Conservation (phyloP, 345 rosid genomes). For the Conringia planisiliqua region DNA sequence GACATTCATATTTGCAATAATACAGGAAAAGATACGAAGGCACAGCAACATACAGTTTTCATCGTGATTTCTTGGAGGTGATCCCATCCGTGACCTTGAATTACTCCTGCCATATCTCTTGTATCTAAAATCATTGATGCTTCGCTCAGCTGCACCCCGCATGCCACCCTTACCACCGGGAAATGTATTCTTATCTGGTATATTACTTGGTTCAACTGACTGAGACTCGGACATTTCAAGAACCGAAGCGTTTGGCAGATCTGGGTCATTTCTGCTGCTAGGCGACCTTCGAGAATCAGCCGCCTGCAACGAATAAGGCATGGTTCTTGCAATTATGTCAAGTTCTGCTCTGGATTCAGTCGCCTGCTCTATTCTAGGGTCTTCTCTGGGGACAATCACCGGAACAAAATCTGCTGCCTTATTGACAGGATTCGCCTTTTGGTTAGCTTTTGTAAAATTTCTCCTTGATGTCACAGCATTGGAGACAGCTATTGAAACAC, state of each 20-base stretch:
- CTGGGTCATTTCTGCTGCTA: constrained; percentile 59
- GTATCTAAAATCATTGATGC: constrained; percentile 51
- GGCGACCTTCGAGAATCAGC: constrained; percentile 57
- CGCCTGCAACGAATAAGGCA: constrained; percentile 93
- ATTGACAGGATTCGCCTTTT: constrained; percentile 46
- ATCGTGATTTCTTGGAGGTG: constrained; percentile 49
- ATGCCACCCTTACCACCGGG: constrained; percentile 44
- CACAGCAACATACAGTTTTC: constrained; percentile 58
- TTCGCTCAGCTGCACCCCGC: constrained; percentile 56
- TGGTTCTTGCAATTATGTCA: constrained; percentile 79
- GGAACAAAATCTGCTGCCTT: constrained; percentile 68
- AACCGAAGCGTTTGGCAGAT: constrained; percentile 44
- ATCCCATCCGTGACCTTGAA: constrained; percentile 46
- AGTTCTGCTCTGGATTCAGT: constrained; percentile 73
- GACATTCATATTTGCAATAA: neutral
- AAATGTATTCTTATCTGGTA: constrained; percentile 41
- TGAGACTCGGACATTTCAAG: constrained; percentile 47
- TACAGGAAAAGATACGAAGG: constrained; percentile 1
- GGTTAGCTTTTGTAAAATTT: constrained; percentile 46
- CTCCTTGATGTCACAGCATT: constrained; percentile 55
- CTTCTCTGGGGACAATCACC: constrained; percentile 82
- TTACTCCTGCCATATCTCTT: constrained; percentile 45
- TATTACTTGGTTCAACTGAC: constrained; percentile 40
- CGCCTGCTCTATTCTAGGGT: constrained; percentile 53
- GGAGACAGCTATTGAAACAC: constrained; percentile 41